Conservation (phyloP, 257 asterid species). For the Dorcoceras hygrometricum region DNA sequence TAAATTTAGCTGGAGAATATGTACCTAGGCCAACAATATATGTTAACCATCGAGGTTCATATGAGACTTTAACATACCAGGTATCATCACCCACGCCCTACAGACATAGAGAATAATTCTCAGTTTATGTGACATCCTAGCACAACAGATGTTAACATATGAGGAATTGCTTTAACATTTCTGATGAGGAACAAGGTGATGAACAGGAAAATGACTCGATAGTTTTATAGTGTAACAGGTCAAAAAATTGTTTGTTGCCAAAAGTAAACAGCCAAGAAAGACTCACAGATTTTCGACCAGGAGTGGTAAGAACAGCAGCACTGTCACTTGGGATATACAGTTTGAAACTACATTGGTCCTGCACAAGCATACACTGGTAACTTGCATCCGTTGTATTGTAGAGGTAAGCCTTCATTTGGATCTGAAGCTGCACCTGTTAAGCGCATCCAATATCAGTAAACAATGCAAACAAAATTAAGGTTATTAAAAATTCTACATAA, state of each 20-base stretch:
- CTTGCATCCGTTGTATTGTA: conserved; percentile 56
- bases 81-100: conserved; percentile 46
- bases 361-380: conserved; percentile 54
- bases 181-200: neutral
- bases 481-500: conserved; percentile 2
- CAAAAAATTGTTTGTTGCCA: neutral
- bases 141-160: neutral
- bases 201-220: neutral
- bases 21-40: conserved; percentile 63
- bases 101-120: conserved; percentile 19
- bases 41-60: conserved; percentile 70
- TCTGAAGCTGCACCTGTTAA: conserved; percentile 56
- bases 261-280: conserved; percentile 8
- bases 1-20: conserved; percentile 15
- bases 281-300: conserved; percentile 61
- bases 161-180: neutral
- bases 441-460: conserved; percentile 26
- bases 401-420: conserved; percentile 40
- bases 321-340: conserved; percentile 39
- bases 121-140: neutral
- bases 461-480: neutral
- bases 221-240: neutral
- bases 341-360: conserved; percentile 45
- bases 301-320: conserved; percentile 69
- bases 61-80: conserved; percentile 54